Conservation (phyloP, 2,329 filamentous ascomycete species). For the Botrytis porri region DNA sequence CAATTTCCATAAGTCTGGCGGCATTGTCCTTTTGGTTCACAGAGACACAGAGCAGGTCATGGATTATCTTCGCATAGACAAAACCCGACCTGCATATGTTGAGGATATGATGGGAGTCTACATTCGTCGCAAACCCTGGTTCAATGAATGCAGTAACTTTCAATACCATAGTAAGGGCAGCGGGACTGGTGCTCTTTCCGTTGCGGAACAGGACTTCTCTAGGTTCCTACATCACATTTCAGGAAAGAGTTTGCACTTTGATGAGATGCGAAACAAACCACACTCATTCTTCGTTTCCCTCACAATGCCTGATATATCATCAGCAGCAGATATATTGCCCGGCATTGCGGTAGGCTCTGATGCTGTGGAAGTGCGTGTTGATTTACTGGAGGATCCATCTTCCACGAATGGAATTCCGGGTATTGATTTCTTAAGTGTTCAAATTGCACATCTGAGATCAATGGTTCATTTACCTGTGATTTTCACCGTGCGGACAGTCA, state of each 20-base stretch:
- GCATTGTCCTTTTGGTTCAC: constrained; percentile 82
- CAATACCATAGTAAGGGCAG: constrained; percentile 80
- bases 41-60: constrained; percentile 85
- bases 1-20: constrained; percentile 70
- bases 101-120: constrained; percentile 93
- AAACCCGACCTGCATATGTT: constrained; percentile 86
- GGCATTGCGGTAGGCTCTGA: constrained; percentile 80
- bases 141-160: constrained; percentile 88
- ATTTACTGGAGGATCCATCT: constrained; percentile 72
- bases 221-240: constrained; percentile 70
- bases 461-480: constrained; percentile 75
- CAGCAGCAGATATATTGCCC: constrained; percentile 62
- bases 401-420: constrained; percentile 54
- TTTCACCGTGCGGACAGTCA: constrained; percentile 82
- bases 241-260: constrained; percentile 56
- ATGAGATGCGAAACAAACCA: constrained; percentile 58
- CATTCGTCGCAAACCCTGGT: constrained; percentile 83
- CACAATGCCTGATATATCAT: constrained; percentile 72
- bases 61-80: constrained; percentile 82
- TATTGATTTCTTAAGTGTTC: constrained; percentile 74
- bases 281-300: constrained; percentile 92
- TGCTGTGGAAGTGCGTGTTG: constrained; percentile 90
- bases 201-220: constrained; percentile 59
- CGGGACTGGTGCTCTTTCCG: constrained; percentile 34
- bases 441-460: constrained; percentile 76